A percentile compares a stretch with the other conserved stretches of the same genome.
These are phyloP conservation scores for Fusarium verrucosum DNA, from an alignment of 2,329 filamentous ascomycete genomes.

Conservation along the genomic window DNA sequence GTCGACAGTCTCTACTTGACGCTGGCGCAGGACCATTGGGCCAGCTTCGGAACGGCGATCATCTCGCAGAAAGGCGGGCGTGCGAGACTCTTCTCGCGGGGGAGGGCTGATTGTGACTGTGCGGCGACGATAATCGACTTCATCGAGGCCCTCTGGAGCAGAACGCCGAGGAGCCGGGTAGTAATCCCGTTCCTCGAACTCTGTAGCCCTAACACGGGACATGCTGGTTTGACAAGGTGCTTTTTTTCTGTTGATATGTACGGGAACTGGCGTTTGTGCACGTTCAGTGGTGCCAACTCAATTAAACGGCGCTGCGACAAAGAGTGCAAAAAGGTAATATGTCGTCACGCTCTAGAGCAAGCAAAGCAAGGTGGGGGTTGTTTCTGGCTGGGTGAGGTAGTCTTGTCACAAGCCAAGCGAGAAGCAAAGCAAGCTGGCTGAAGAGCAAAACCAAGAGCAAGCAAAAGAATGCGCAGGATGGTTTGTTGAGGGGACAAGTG, in stretches of 20 bases:
- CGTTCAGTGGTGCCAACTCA: conserved; percentile 24
- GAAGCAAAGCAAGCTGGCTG: conserved; percentile 13
- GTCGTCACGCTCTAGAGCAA: conserved; percentile 31
- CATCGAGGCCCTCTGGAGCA: conserved; percentile 47
- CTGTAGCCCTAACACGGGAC: conserved; percentile 47
- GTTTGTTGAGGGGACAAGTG: conserved; percentile 26
- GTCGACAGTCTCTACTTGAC: conserved; percentile 65
- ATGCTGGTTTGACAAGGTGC: conserved; percentile 32
- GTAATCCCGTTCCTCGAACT: conserved; percentile 59
- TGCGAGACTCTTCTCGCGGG: conserved; percentile 57
- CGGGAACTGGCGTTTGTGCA: conserved; percentile 1
- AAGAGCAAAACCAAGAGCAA: conserved; percentile 12
- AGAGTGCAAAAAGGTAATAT: conserved; percentile 16
- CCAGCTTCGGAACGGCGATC: conserved; percentile 61
- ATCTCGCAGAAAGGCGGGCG: conserved; percentile 62
- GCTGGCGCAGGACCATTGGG: conserved; percentile 62
- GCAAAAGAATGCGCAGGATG: conserved; percentile 29
- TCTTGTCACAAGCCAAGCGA: conserved; percentile 14
- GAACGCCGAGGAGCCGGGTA: conserved; percentile 52
- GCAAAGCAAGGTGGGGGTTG: conserved; percentile 26
- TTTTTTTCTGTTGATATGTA: conserved; percentile 4
- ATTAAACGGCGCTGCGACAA: conserved; percentile 21
- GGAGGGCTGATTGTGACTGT: conserved; percentile 54
- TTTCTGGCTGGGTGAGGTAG: conserved; percentile 14
- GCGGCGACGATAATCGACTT: conserved; percentile 48